Conservation (phyloP, 108 stramenopile genomes). For the Nitzschia sp. region DNA sequence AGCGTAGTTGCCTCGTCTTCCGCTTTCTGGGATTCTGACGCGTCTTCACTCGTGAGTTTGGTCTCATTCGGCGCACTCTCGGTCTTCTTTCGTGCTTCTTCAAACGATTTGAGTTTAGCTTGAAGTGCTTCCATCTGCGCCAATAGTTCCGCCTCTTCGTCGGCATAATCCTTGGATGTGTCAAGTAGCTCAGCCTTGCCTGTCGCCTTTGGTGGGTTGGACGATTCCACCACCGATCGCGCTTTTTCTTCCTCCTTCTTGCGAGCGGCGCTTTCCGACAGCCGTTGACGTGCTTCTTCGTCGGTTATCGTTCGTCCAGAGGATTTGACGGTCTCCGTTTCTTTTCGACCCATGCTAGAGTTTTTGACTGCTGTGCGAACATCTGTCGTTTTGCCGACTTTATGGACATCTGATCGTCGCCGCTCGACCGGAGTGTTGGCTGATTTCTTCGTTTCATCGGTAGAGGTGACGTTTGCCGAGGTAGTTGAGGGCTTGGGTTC, state of each 20-base stretch:
- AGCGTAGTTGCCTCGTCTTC: too few relatives aligned
- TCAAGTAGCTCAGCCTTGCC: not conserved
- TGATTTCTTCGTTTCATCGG: not conserved
- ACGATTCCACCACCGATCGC: not conserved
- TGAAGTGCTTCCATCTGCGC: constrained; percentile 1
- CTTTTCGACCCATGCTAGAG: not conserved
- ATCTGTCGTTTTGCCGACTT: not conserved
- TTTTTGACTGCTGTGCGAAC: not conserved
- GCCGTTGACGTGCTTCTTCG: not conserved
- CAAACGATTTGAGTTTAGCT: constrained; percentile 1
- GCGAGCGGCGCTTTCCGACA: not conserved
- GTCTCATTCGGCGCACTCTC: not conserved
- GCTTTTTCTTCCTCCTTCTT: not conserved
- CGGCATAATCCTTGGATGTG: not conserved
- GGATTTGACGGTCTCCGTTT: not conserved
- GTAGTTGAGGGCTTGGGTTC: not conserved
- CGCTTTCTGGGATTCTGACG: too few relatives aligned
- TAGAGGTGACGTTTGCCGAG: not conserved
- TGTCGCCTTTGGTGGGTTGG: not conserved
- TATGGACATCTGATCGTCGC: not conserved
- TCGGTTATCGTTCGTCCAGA: not conserved
- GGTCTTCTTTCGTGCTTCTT: not conserved
- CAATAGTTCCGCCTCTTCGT: not conserved
- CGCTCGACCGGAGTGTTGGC: not conserved
- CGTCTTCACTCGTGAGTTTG: too few relatives aligned